Base-by-base conservation (phyloP, 345 rosid species). In the Angophora floribunda region DNA sequence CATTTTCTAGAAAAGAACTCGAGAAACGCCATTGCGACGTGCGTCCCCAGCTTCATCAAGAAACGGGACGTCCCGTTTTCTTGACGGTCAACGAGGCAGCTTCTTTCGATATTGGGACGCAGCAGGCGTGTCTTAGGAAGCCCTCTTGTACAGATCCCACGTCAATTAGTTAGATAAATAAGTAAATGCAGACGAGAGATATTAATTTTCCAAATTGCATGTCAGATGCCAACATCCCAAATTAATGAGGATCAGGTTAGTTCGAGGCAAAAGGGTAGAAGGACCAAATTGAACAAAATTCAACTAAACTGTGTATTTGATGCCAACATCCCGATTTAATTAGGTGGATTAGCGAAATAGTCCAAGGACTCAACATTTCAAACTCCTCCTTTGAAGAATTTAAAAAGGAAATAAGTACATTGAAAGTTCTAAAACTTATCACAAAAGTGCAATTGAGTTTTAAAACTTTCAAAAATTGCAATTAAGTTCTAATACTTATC, bases 261-360 rank as follows among this genome's bases (percentile, higher is more conserved):
- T 55, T 55, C 2, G 26, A 55, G 21, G 5, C 59, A 0, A 53
- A 7, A 53, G 59, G 21, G 1, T 53, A 53, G 41, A 36, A 36
- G 41, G 41, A 36, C 41, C 41, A 36, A 36, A 36, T 36, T 36
- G 41, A 36, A 36, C 41, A 36, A 36, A 36, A 36, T 26, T 55
- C 21, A 53, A 53, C 11, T 53, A 53, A 24, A 21, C 21, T 53
- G 59, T 53, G 59, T 21, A 19, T 21, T 0, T 7, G 26, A 53
- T 53, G 59, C 26, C 59, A 53, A 53, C 24, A 53, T 53, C 5
- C 61, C 0, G 0, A 0, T 55, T 51, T 26, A 55, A 55, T 55
- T 8, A 21, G 61, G 5, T 0, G 61, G 61, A 0, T 55, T 8
- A 55, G 28, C 0, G 0, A 8, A 55, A 8, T 10, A 55, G 1